phyloP scores from a whole-genome alignment of 176 grass and related monocot species.

The Aegilops speltoides region DNA sequence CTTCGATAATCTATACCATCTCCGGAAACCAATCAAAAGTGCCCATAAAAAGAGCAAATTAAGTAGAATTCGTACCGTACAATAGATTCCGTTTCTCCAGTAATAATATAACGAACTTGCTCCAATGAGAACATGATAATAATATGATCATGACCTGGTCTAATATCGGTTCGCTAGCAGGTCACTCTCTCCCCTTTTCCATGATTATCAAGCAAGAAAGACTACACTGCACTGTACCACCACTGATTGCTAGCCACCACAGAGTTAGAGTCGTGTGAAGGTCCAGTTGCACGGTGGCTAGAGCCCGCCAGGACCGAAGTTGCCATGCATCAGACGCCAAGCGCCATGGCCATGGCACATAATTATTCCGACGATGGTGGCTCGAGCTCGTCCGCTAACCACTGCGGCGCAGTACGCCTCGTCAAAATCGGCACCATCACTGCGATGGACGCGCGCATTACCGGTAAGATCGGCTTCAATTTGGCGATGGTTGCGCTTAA shows the following conservation, averaged over 20 bases:
- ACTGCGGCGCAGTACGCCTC: not conserved
- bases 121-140: not conserved
- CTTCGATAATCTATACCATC: not conserved
- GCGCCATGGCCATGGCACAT: not conserved
- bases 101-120: not conserved
- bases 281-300: not conserved
- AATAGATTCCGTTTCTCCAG: not conserved
- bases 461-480: not conserved
- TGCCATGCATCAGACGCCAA: not conserved
- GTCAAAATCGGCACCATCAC: constrained; percentile 17
- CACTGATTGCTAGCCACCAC: not conserved
- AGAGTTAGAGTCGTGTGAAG: not conserved
- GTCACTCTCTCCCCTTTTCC: constrained; percentile 9
- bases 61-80: not conserved
- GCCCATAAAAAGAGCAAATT: not conserved
- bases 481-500: constrained; percentile 43
- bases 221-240: not conserved
- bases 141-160: not conserved
- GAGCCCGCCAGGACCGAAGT: not conserved
- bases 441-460: not conserved
- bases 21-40: not conserved
- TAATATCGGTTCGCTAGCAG: not conserved
- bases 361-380: not conserved
- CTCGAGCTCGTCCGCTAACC: constrained; percentile 16
- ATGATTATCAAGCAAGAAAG: constrained; percentile 1